phyloP scores from a whole-genome alignment of 805 yeast genomes.

The Priceomyces medius region DNA sequence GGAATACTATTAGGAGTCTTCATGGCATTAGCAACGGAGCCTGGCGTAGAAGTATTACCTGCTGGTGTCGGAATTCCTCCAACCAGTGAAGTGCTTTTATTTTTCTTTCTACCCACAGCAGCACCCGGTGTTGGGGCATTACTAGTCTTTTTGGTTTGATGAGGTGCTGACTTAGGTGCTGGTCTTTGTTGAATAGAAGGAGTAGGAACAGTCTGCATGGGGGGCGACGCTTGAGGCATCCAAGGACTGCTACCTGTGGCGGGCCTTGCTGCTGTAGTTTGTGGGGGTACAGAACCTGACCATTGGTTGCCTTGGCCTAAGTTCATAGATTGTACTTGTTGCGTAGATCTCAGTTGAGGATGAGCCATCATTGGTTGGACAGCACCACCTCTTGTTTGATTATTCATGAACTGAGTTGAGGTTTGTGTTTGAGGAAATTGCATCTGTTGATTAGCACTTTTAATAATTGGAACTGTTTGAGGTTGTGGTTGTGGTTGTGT shows the following conservation, averaged over 20 bases:
- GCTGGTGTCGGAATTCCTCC: slow-evolving; percentile 36
- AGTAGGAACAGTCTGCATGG: slow-evolving; percentile 11
- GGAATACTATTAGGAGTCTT: slow-evolving; percentile 45
- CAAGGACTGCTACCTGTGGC: slow-evolving; percentile 25
- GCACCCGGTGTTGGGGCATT: slow-evolving; percentile 12
- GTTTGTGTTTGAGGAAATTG: not conserved
- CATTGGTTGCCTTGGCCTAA: slow-evolving; percentile 13
- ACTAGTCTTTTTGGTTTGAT: slow-evolving; percentile 9
- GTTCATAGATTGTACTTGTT: slow-evolving; percentile 11
- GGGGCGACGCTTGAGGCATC: slow-evolving; percentile 20
- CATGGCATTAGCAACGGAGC: slow-evolving; percentile 36
- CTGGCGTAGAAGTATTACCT: slow-evolving; percentile 33
- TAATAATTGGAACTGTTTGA: slow-evolving; percentile 14
- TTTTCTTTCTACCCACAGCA: slow-evolving; percentile 19
- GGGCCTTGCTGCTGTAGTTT: slow-evolving; percentile 1
- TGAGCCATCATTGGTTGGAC: slow-evolving; percentile 4
- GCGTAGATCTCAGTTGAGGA: slow-evolving; percentile 4
- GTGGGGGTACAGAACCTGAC: slow-evolving; percentile 12
- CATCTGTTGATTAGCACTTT: not conserved
- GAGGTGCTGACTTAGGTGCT: slow-evolving; percentile 9
- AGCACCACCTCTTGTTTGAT: slow-evolving; percentile 4
- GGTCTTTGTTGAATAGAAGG: slow-evolving; percentile 10
- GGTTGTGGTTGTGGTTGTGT: slow-evolving; percentile 13
- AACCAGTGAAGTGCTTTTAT: slow-evolving; percentile 23
- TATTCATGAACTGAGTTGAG: slow-evolving; percentile 8